These are phyloP conservation scores for Lenwebbia sp. DNA, from an alignment of 345 rosid species.

Conservation along the genomic window DNA sequence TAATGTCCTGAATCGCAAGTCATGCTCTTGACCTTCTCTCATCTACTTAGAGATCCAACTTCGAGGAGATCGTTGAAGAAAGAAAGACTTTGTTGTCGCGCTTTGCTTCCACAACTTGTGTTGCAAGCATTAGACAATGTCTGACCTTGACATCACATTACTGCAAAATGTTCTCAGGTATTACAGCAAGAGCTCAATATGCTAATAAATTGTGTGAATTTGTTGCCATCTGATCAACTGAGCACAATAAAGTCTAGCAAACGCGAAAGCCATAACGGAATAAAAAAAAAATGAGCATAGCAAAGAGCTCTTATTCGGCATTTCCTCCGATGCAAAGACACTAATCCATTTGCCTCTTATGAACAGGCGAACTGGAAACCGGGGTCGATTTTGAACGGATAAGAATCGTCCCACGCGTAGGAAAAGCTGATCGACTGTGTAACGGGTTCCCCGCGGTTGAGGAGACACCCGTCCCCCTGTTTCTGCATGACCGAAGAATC, in stretches of 20 bases:
- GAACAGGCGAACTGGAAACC: neutral
- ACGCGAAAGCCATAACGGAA: neutral
- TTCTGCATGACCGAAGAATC: slow-evolving; percentile 3
- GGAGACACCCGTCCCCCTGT: neutral
- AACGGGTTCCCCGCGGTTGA: neutral
- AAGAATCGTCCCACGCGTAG: slow-evolving; percentile 6
- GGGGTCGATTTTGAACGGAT: neutral
- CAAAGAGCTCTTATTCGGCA: neutral
- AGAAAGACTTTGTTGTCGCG: neutral
- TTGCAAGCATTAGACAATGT: neutral
- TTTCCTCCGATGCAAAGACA: fast-evolving
- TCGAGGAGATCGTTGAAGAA: neutral
- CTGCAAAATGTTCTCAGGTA: neutral
- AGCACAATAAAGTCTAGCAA: neutral
- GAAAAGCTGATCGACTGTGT: neutral
- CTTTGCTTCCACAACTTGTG: neutral
- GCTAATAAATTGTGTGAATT: neutral
- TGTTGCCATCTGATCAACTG: neutral
- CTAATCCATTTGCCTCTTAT: too few species aligned
- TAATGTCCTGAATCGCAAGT: neutral
- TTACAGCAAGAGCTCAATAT: neutral
- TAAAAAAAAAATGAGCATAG: neutral
- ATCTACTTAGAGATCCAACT: neutral
- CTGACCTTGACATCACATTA: neutral
- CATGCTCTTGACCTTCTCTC: neutral